Conservation (phyloP, 75 land plant genomes). For the Ceratopteris richardii region DNA sequence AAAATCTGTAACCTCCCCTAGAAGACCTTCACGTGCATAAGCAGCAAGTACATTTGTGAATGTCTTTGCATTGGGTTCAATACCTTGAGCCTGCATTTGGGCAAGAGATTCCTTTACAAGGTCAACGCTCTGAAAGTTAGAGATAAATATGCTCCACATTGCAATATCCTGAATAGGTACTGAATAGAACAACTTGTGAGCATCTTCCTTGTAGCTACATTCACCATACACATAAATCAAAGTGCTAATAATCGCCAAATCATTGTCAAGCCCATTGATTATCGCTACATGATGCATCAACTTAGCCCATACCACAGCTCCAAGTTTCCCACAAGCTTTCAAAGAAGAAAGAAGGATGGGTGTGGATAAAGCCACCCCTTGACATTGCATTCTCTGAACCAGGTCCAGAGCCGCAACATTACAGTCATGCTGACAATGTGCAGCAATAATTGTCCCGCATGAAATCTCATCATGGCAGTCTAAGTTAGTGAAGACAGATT, state of each 20-base stretch:
- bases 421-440: background rate
- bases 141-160: too few relatives aligned
- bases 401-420: background rate
- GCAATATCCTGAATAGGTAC: too few relatives aligned
- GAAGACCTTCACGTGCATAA: too few relatives aligned
- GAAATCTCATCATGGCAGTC: background rate
- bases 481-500: background rate
- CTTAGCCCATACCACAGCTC: background rate
- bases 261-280: background rate
- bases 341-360: background rate
- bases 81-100: too few relatives aligned
- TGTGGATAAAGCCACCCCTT: background rate
- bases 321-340: background rate
- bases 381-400: background rate
- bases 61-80: too few relatives aligned
- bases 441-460: background rate
- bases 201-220: too few relatives aligned
- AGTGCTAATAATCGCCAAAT: background rate
- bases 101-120: too few relatives aligned
- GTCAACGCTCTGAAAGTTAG: too few relatives aligned
- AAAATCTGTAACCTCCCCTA: too few relatives aligned
- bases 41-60: too few relatives aligned
- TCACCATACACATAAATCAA: too few relatives aligned
- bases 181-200: too few relatives aligned
- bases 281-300: background rate